Percentiles rank a stretch among this genome's conserved stretches.
Evolutionary conservation across 331 rosid genomes (phyloP).

Genomic region (Saraca asoca): DNA sequence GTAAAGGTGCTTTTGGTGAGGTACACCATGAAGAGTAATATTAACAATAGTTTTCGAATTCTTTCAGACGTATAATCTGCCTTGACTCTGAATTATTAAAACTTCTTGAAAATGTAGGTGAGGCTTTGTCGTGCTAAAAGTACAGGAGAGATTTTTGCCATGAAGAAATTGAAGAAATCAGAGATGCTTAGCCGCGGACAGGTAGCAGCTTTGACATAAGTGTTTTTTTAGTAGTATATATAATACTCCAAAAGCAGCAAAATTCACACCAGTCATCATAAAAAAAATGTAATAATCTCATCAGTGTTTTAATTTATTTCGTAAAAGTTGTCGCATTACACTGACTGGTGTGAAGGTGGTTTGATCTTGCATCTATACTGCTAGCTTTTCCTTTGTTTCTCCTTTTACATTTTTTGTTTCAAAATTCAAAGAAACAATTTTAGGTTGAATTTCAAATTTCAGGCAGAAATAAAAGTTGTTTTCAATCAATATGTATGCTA

Average conservation of each 20-base stretch:
- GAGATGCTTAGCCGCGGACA: conserved; percentile 99
- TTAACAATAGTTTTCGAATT: conserved; percentile 11
- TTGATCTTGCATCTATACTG: no score
- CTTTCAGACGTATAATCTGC: conserved; percentile 6
- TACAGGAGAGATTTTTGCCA: conserved; percentile 86
- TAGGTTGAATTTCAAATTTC: not conserved
- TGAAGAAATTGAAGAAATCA: conserved; percentile 96
- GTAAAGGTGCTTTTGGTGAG: conserved; percentile 99
- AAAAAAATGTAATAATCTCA: no score
- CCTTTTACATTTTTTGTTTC: no score
- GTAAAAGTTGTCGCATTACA: no score
- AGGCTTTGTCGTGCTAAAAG: conserved; percentile 80
- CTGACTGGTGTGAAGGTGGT: no score
- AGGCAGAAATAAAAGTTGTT: not conserved
- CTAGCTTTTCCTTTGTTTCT: no score
- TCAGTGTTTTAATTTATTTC: no score
- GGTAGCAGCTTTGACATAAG: conserved; percentile 46
- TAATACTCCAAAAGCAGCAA: no score
- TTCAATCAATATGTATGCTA: not conserved
- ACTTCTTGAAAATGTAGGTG: conserved; percentile 56
- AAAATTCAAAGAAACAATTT: not conserved
- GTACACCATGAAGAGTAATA: conserved; percentile 38
- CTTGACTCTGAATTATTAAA: not conserved
- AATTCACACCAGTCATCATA: no score
- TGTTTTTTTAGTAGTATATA: not conserved